Percentiles rank a stretch among this genome's conserved stretches.
Evolutionary conservation across 495 filamentous ascomycete species (phyloP).

Genomic region (Margaritispora aquatica): DNA sequence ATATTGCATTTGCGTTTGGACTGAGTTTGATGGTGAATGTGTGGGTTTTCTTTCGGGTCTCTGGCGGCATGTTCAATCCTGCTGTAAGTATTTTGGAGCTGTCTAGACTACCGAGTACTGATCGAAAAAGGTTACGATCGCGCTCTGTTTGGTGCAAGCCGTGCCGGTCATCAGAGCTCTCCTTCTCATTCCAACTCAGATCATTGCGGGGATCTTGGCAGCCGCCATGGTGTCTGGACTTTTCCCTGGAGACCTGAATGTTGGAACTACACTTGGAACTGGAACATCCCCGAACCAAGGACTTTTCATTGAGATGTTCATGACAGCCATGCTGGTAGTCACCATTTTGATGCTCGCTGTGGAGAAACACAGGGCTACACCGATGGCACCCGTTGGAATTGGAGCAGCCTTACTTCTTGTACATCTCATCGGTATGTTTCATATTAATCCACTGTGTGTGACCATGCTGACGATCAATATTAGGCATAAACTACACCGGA

Average conservation of each 20-base stretch:
- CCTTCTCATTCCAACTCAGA: slow-evolving; percentile 45
- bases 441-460: neutral
- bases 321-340: slow-evolving; percentile 43
- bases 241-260: slow-evolving; percentile 41
- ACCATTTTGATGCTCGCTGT: slow-evolving; percentile 50
- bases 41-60: slow-evolving; percentile 59
- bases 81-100: slow-evolving; percentile 34
- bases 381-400: slow-evolving; percentile 45
- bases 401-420: slow-evolving; percentile 43
- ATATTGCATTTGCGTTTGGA: slow-evolving; percentile 54
- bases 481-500: slow-evolving; percentile 61
- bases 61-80: slow-evolving; percentile 60
- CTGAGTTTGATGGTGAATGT: slow-evolving; percentile 56
- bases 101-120: neutral
- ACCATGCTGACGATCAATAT: neutral
- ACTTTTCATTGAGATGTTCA: slow-evolving; percentile 47
- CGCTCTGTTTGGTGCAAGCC: slow-evolving; percentile 47
- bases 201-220: slow-evolving; percentile 48
- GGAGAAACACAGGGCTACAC: slow-evolving; percentile 44
- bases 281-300: slow-evolving; percentile 40
- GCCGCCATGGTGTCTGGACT: slow-evolving; percentile 42
- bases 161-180: slow-evolving; percentile 39
- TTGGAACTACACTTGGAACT: slow-evolving; percentile 33
- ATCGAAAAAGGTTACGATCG: slow-evolving; percentile 38
- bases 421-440: slow-evolving; percentile 33